Evolutionary conservation across 2,329 filamentous ascomycete genomes (phyloP), one percentile per base, ranked within the genome.

Genomic region (Ilyonectria mors-panacis): DNA sequence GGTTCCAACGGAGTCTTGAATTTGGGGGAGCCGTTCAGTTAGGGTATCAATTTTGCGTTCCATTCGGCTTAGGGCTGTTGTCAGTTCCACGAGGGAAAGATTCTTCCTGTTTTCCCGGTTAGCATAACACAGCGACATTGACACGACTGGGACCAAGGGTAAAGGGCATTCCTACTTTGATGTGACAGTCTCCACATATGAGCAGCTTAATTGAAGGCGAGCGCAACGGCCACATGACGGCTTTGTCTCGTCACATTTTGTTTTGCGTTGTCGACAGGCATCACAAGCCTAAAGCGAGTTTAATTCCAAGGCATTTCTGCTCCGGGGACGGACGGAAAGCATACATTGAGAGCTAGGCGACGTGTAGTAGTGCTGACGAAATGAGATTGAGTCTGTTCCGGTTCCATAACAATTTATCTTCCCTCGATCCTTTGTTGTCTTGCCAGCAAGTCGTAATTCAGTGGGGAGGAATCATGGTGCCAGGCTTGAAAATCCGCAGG

Each of bases 211-310:
- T 1, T 48, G 48, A 2, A 70, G 63, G 1, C 69, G 64, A 2
- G 37, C 6, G 39, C 69, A 70, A 33, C 67, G 67, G 15, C 62
- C 60, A 42, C 70, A 71, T 5, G 53, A 17, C 2, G 69, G 69
- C 37, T 68, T 72, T 4, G 12, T 44, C 33, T 71, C 65, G 15
- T 72, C 65, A 23, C 65, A 71, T 71, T 66, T 70, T 0, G 69
- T 71, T 21, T 72, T 71, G 17, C 69, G 42, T 12, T 68, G 64
- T 6, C 67, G 62, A 42, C 69, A 72, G 42, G 65, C 59, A 35
- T 68, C 69, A 21, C 69, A 72, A 30, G 67, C 69, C 70, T 70
- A 8, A 13, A 10, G 2, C 4, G 19, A 33, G 17, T n/a, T 56
- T 6, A 57, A 15, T 13, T 33, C 23, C 12, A 26, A 17, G 13